Conservation (phyloP, 2,329 filamentous ascomycete species). For the Teratosphaeria zuluensis region DNA sequence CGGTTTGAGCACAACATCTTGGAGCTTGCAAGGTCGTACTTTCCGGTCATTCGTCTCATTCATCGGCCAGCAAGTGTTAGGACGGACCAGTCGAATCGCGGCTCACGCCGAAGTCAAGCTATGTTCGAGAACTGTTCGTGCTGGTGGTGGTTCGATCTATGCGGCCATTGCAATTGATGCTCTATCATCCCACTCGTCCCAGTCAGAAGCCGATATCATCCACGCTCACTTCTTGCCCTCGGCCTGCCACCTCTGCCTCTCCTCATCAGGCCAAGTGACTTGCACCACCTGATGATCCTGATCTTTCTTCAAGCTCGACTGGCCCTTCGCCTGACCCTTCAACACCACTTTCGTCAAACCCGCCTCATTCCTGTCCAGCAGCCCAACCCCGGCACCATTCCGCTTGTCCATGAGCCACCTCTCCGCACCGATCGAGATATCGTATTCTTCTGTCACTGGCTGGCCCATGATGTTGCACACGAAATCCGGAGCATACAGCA, state of each 20-base stretch:
- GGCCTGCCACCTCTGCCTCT: slow-evolving; percentile 4
- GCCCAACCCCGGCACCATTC: slow-evolving; percentile 6
- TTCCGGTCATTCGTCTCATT: too few species aligned
- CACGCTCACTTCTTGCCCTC: slow-evolving; percentile 1
- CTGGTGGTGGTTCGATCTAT: too few species aligned
- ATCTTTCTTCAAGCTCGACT: slow-evolving; percentile 1
- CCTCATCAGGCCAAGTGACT: slow-evolving; percentile 7
- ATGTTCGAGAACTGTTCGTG: too few species aligned
- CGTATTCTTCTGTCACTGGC: slow-evolving; percentile 7
- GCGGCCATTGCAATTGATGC: not conserved
- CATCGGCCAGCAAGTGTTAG: too few species aligned
- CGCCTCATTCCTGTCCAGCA: slow-evolving; percentile 9
- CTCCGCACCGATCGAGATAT: slow-evolving; percentile 10
- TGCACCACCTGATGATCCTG: not conserved
- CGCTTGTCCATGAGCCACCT: slow-evolving; percentile 7
- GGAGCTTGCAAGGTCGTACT: too few species aligned
- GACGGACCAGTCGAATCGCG: too few species aligned
- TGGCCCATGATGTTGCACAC: slow-evolving; percentile 8
- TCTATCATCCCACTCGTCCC: not conserved
- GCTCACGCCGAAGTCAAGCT: too few species aligned
- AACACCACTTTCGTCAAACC: slow-evolving; percentile 3
- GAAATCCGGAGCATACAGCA: slow-evolving; percentile 7
- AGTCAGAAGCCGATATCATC: not conserved
- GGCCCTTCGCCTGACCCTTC: slow-evolving; percentile 4
- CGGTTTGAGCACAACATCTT: too few species aligned